Evolutionary conservation across 108 stramenopile species (phyloP), one percentile per base, ranked within the genome.

Genomic region (Mediolabrus comicus): DNA sequence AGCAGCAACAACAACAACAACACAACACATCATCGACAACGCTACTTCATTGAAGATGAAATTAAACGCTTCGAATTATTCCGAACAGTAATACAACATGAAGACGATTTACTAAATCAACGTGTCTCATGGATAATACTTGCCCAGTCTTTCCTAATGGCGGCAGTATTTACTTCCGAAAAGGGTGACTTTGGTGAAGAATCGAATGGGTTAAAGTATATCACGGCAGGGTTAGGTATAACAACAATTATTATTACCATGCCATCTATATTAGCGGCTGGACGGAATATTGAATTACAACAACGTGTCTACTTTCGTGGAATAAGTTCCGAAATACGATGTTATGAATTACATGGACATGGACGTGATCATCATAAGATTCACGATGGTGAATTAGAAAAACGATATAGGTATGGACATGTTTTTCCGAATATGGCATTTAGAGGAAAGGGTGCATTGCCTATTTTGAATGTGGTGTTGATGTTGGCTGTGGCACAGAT

Each of bases 121-220:
- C 71, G 81, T 30, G 76, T 82, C n/a, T 77, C 76, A 1, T 82
- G 81, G 81, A 82, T 82, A 30, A 77, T 82, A 14, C 28, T 82
- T 19, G 81, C 81, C 0, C 81, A 82, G 70, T 82, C 81, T 22
- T 82, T 82, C 61, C 59, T 82, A 24, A 78, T 82, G 77, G 81
- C 81, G 1, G 81, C 81, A 0, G 77, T 52, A 33, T 78, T 82
- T 36, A 74, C 77, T 53, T 31, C 58, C 8, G 25, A 55, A 16
- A 55, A 51, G 11, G 26, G 63, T 10, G 71, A 64, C 13, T 57
- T 30, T 3, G 34, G 65, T 28, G 56, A 57, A 3, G 56, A 74
- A n/a, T 39, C 38, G 3, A 65, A 29, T 64, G 39, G 31, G 4
- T 33, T 81, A 12, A 69, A 63, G 29, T 74, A 58, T 16, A 69